Evolutionary conservation across 345 rosid genomes (phyloP), one percentile per base, ranked within the genome.

Genomic region (Nephelium lappaceum): DNA sequence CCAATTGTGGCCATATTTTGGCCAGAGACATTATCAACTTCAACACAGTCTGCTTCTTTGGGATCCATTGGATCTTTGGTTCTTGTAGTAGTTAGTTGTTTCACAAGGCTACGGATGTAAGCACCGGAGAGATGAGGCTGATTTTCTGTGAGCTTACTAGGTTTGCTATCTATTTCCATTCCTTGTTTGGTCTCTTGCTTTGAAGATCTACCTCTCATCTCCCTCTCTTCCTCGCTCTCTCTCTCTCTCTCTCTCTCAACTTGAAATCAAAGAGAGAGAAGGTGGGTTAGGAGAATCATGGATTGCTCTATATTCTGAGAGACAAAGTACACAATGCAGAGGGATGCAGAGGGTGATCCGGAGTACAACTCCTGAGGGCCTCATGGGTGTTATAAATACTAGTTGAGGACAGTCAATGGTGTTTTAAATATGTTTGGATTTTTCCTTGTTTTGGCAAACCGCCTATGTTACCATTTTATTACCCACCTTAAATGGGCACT

Each of bases 81-180:
- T 83, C 87, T 87, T 57, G 97, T 84, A 39, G 95, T 86, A 85
- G 90, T 84, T 23, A 93, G 88, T 80, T 92, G 93, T 70, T 90
- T 92, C 71, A 90, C 97, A 27, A 92, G 87, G 85, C 85, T 87
- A 76, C 91, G 90, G 82, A 92, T 90, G 68, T 89, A 89, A 73
- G 94, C 93, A 88, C 93, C 89, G 51, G 97, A 90, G 19, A 92
- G 84, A 43, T 83, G 92, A 80, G 91, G 88, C 42, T 86, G 60
- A 6, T 78, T 83, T 49, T 81, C 82, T 43, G 83, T 83, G 72
- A 80, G 77, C 73, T 86, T 83, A 6, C 78, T 67, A 79, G 70
- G 69, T 31, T 49, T 49, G 53, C 80, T 77, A 51, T 85, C 86
- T 41, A 82, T 70, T 81, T 86, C 86, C 85, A 74, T 87, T 78